phyloP scores from a whole-genome alignment of 306 rosid genomes.

The Trifolium dubium region DNA sequence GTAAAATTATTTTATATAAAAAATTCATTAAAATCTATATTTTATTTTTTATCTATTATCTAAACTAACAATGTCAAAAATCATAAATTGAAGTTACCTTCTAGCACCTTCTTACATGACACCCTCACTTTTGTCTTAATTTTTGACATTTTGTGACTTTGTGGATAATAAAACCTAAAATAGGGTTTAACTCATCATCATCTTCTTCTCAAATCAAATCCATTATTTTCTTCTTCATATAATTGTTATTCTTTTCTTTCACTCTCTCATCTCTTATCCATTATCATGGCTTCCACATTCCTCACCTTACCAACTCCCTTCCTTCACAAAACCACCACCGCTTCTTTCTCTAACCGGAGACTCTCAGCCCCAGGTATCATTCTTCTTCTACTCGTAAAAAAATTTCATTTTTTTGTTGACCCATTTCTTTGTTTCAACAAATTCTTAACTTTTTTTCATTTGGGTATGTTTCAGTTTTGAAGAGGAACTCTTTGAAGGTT shows the following conservation, averaged over 20 bases:
- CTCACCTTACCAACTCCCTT: conserved; percentile 61
- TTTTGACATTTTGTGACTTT: neutral
- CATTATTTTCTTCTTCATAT: neutral
- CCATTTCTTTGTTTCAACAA: neutral
- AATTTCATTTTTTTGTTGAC: neutral
- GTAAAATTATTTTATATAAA: no score
- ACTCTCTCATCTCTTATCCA: conserved; percentile 42
- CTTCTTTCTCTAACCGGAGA: conserved; percentile 51
- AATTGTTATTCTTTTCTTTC: neutral
- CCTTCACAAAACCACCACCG: conserved; percentile 45
- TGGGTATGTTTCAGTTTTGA: conserved; percentile 53
- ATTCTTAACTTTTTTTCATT: conserved; percentile 17
- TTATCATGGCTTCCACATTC: conserved; percentile 71
- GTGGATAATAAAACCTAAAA: neutral
- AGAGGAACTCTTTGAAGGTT: conserved; percentile 62
- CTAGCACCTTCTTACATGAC: neutral
- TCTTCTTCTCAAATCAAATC: neutral
- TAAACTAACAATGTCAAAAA: no score
- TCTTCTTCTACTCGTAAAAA: neutral
- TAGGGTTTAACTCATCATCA: neutral
- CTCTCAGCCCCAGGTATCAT: conserved; percentile 45
- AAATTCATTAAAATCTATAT: no score
- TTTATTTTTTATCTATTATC: no score
- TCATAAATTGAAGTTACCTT: no score
- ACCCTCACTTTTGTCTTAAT: neutral